Evolutionary conservation across 306 rosid species (phyloP).

Genomic region (Vigna reflexopilosa): DNA sequence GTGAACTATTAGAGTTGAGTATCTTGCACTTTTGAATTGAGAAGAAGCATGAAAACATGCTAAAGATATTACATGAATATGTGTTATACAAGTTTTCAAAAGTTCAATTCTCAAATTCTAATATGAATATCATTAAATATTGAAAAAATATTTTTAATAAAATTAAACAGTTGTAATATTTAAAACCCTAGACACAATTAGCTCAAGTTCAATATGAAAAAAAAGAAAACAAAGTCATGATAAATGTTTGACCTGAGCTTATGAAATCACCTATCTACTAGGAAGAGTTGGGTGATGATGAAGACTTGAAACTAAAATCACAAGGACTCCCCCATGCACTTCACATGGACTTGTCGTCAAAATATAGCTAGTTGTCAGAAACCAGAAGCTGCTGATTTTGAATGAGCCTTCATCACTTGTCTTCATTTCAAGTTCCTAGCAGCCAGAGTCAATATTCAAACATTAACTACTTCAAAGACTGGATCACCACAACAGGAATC

Average conservation of each 20-base stretch:
- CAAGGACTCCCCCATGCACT: neutral
- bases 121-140: too few species aligned
- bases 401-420: neutral
- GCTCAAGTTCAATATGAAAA: too few species aligned
- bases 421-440: neutral
- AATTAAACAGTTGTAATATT: too few species aligned
- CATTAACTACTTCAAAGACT: neutral
- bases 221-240: neutral
- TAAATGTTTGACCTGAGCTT: too few species aligned
- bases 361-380: neutral
- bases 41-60: too few species aligned
- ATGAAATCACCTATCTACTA: neutral
- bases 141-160: too few species aligned
- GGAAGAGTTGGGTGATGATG: neutral
- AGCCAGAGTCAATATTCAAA: neutral
- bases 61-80: too few species aligned
- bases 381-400: neutral
- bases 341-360: slow-evolving; percentile 30
- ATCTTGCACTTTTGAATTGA: too few species aligned
- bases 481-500: neutral
- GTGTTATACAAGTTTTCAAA: too few species aligned
- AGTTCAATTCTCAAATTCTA: too few species aligned
- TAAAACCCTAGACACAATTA: too few species aligned
- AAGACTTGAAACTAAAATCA: neutral
- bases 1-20: too few species aligned